Evolutionary conservation across 805 yeast species (phyloP).

Genomic region (Wickerhamiella dianesei): DNA sequence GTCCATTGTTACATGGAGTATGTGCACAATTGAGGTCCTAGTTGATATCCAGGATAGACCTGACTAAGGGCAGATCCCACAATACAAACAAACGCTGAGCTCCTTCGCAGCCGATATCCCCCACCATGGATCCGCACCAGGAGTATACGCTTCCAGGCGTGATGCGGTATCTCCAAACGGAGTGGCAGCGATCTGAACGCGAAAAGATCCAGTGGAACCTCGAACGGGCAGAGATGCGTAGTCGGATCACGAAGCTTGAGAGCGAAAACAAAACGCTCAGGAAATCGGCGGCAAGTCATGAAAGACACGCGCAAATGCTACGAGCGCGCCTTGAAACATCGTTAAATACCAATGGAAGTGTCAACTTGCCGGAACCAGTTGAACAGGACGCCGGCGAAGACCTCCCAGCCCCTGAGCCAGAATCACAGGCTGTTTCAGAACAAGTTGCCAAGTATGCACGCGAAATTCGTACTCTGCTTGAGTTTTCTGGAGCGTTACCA

Average conservation of each 20-base stretch:
- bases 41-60: too few relatives aligned
- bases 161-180: constrained; percentile 48
- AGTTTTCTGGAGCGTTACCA: background rate
- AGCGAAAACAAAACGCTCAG: constrained; percentile 37
- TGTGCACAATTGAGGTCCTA: too few relatives aligned
- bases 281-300: constrained; percentile 18
- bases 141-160: constrained; percentile 36
- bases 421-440: background rate
- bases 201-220: constrained; percentile 48
- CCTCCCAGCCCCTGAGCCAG: background rate
- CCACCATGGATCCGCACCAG: background rate
- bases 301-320: constrained; percentile 21
- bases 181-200: constrained; percentile 48
- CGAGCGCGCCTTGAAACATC: constrained; percentile 11
- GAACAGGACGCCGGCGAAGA: background rate
- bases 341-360: background rate
- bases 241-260: constrained; percentile 37
- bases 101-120: too few relatives aligned
- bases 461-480: background rate
- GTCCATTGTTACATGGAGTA: too few relatives aligned
- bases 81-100: too few relatives aligned
- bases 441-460: background rate
- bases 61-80: too few relatives aligned
- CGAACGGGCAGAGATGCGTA: constrained; percentile 47
- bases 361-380: background rate